Evolutionary conservation across 2,329 filamentous ascomycete species (phyloP).

Genomic region (Penicillium verrucosum): DNA sequence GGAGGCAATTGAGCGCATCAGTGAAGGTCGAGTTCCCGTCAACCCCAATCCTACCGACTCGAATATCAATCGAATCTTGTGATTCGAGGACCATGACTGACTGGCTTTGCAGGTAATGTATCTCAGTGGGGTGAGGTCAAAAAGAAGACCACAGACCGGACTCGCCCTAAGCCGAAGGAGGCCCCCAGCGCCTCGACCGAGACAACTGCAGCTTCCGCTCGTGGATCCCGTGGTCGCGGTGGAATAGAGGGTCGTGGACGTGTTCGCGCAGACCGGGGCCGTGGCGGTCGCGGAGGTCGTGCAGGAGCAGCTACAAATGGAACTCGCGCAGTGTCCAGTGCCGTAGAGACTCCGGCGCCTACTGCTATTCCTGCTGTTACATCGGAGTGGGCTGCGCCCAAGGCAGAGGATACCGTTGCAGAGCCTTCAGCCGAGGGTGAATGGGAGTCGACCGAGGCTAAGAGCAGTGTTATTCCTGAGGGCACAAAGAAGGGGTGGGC

Average conservation of each 20-base stretch:
- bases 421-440: constrained; percentile 24
- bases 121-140: constrained; percentile 54
- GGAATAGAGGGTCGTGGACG: constrained; percentile 47
- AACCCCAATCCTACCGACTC: neutral
- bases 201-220: constrained; percentile 32
- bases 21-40: constrained; percentile 41
- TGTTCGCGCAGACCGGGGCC: constrained; percentile 48
- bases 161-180: constrained; percentile 48
- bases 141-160: constrained; percentile 49
- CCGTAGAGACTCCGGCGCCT: constrained; percentile 22
- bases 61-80: neutral
- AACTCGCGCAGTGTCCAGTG: constrained; percentile 32
- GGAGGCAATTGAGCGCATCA: constrained; percentile 50
- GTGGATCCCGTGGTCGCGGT: constrained; percentile 47
- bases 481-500: constrained; percentile 59
- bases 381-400: neutral
- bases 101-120: constrained; percentile 42
- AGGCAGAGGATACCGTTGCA: constrained; percentile 21
- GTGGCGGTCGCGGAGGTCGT: constrained; percentile 47
- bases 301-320: constrained; percentile 42
- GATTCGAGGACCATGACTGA: constrained; percentile 11
- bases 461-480: constrained; percentile 38
- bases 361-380: constrained; percentile 10
- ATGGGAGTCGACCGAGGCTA: constrained; percentile 27
- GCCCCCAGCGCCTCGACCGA: constrained; percentile 35